phyloP scores from a whole-genome alignment of 2,329 filamentous ascomycete species.

The Fusarium torulosum region DNA sequence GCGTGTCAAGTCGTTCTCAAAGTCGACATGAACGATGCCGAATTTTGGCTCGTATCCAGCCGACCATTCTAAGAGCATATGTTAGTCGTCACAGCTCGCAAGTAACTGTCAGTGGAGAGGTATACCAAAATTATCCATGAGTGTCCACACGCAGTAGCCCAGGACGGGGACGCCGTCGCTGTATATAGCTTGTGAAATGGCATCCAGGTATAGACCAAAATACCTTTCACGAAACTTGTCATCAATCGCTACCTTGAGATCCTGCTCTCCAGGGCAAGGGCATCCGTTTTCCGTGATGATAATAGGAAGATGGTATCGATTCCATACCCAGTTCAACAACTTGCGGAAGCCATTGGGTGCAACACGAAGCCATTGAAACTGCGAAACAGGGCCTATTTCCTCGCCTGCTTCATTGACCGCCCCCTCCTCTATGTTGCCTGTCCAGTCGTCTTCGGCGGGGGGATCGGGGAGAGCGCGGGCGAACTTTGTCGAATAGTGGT shows the following conservation, averaged over 20 bases:
- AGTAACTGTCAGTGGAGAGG: too few relatives aligned
- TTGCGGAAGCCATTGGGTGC: conserved; percentile 41
- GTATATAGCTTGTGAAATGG: conserved; percentile 9
- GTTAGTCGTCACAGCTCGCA: neutral
- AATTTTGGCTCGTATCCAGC: conserved; percentile 56
- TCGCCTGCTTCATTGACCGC: neutral
- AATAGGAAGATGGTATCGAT: conserved; percentile 30
- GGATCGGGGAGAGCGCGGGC: conserved; percentile 40
- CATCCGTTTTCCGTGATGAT: conserved; percentile 6
- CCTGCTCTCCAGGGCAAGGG: conserved; percentile 7
- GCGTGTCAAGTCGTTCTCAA: conserved; percentile 51
- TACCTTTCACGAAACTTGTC: conserved; percentile 4
- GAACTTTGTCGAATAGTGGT: conserved; percentile 53
- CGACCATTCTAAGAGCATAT: conserved; percentile 47
- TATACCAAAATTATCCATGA: conserved; percentile 15
- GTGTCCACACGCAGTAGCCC: conserved; percentile 10
- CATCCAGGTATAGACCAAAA: conserved; percentile 6
- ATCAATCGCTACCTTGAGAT: neutral
- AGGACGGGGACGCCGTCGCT: neutral
- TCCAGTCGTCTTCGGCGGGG: conserved; percentile 41
- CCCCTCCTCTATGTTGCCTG: conserved; percentile 34
- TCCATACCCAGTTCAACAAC: conserved; percentile 40
- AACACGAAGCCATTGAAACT: conserved; percentile 28
- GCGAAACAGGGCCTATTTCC: conserved; percentile 24
- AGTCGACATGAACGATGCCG: conserved; percentile 55